Evolutionary conservation across 2,329 filamentous ascomycete species (phyloP), one percentile per base, ranked within the genome.

Genomic region (Penicillium sp.): DNA sequence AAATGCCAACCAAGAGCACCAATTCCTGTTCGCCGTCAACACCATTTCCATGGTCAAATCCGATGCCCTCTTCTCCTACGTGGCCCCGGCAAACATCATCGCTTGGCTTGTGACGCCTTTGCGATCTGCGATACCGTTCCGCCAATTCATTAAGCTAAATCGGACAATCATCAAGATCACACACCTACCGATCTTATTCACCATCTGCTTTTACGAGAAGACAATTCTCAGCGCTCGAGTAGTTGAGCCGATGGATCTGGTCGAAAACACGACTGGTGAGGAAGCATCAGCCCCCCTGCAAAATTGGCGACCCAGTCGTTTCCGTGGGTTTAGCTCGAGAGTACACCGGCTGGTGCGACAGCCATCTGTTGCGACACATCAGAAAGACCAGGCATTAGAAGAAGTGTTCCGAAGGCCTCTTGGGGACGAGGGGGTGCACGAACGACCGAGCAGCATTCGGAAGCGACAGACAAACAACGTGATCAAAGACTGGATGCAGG

Each of bases 41-140:
- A 95, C 92, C 4, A 95, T 96, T 43, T 95, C 89, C 4, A 95
- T 95, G 88, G 92, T 96, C 57, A 97, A 96, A 70, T 95, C 93
- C n/a, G 92, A 97, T 67, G 88, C 90, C 0, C 76, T 96, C 0
- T 97, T 97, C 75, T 95, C 89, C 3, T 96, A 96, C 66, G 82
- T 96, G 53, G 88, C 92, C 1, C 92, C 92, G 0, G 86, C 88
- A 12, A 97, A 97, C 65, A 87, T 96, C 27, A 80, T 96, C 55
- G 91, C 89, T 1, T 97, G 91, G 92, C 66, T 92, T 0, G 75
- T 95, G 25, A 90, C 90, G 62, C 92, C 92, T 0, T 69, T 95
- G 39, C 81, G 91, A 55, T 95, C 87, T 66, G 75, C 83, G 60
- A 83, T 96, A 74, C 83, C 90, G 0, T 84, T 96, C 59, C 82